Evolutionary conservation across 2,329 filamentous ascomycete genomes (phyloP), one percentile per base, ranked within the genome.

Genomic region (Fusarium acutatum): DNA sequence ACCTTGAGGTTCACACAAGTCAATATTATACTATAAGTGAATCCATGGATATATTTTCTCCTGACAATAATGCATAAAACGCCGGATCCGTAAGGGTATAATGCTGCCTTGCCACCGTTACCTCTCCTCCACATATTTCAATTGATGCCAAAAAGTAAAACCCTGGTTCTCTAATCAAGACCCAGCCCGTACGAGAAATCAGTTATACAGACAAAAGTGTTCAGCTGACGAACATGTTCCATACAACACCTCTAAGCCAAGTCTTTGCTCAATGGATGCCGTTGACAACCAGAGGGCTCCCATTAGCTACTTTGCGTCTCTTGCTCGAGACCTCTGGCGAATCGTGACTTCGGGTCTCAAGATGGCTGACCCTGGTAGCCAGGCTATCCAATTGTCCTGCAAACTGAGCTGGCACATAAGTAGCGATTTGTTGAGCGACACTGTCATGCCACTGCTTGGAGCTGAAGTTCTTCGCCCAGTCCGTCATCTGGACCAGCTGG

Each of bases 381-480:
- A 81, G 63, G 24, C n/a, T 35, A 17, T 58, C 61, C 7, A 82
- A 20, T 41, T 78, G 76, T 15, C 58, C 49, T 3, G 43, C 28
- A 17, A 74, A 30, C 12, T 78, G 69, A 2, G 56, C 64, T 6
- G 80, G 79, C 11, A 81, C 32, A 32, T 75, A 77, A 7, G 60
- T 67, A 44, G 81, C 79, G 34, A 87, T 78, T 18, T 84, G 78
- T 2, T 78, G 77, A 8, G 85, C 72, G 14, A 88, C 85, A 3
- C 78, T 79, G 11, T 81, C 79, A 20, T 83, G 84, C 32, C 88
- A 78, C 5, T 79, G 73, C 50, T 81, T 84, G 3, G 86, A 85
- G 26, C 77, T 82, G 13, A 91, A 77, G 70, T 87, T 88, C 62
- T 84, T 85, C 67, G 84, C 89, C 67, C 87, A 87, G 1, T 67